phyloP scores from a whole-genome alignment of 2,329 filamentous ascomycete species.

The Paecilomyces formosus region DNA sequence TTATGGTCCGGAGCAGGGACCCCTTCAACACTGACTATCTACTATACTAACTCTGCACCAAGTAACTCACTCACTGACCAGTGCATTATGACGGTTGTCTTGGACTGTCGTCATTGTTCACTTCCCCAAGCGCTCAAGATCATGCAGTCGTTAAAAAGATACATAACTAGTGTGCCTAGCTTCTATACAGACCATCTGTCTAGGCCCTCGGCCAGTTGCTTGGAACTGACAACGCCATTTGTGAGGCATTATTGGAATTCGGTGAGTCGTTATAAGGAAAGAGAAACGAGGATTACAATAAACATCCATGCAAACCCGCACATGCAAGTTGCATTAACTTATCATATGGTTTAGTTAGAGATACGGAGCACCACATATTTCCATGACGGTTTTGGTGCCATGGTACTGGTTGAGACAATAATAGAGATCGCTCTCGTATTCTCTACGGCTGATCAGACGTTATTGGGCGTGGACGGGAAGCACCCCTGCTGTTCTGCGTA shows the following conservation, averaged over 20 bases:
- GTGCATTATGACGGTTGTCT: not conserved
- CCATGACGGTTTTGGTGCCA: not conserved
- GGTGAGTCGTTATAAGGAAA: too few species aligned
- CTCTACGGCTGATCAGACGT: not conserved
- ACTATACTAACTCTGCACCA: not conserved
- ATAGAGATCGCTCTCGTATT: not conserved
- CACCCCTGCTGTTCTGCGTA: not conserved
- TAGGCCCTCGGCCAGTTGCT: too few species aligned
- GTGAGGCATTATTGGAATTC: too few species aligned
- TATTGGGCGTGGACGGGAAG: not conserved
- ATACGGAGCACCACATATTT: too few species aligned
- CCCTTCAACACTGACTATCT: not conserved
- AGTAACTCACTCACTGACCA: not conserved
- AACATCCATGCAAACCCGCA: too few species aligned
- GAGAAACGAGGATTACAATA: too few species aligned
- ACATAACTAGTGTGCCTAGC: not conserved
- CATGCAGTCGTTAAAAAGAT: not conserved
- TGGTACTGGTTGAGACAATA: not conserved
- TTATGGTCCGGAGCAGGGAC: not conserved
- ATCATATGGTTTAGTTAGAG: too few species aligned
- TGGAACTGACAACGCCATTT: too few species aligned
- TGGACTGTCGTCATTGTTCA: not conserved
- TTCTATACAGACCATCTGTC: not conserved
- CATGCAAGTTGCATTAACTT: too few species aligned
- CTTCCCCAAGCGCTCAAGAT: not conserved